Evolutionary conservation across 352 stramenopile genomes (phyloP).

Genomic region (Phytopythium litorale): DNA sequence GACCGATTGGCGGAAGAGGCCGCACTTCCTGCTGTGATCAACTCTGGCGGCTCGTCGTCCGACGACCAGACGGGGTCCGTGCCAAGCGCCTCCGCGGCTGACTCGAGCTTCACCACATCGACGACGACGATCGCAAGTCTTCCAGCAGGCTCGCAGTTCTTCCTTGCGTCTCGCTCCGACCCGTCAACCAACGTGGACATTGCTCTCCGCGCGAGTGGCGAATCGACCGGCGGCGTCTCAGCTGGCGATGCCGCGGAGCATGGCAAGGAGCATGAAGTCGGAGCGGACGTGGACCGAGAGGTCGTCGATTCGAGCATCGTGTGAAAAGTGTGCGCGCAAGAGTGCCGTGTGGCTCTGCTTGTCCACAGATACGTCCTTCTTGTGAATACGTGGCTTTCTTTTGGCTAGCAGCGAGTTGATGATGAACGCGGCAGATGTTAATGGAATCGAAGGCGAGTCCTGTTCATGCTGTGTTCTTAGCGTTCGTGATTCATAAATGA

Average conservation of each 20-base stretch:
- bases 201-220: not conserved
- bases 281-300: not conserved
- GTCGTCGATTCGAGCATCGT: not conserved
- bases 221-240: not conserved
- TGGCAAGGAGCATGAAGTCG: slow-evolving; percentile 3
- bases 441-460: not conserved
- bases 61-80: slow-evolving; percentile 15
- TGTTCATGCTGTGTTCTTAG: not conserved
- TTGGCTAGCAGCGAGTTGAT: not conserved
- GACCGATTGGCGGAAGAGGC: slow-evolving; percentile 34
- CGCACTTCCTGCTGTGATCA: slow-evolving; percentile 14
- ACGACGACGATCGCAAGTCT: slow-evolving; percentile 17
- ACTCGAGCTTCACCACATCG: slow-evolving; percentile 12
- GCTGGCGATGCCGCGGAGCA: not conserved
- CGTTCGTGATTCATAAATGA: slow-evolving; percentile 1
- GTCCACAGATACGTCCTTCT: not conserved
- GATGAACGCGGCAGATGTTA: not conserved
- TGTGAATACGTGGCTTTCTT: not conserved
- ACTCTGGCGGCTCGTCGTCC: slow-evolving; percentile 14
- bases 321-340: not conserved
- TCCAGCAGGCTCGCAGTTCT: slow-evolving; percentile 24
- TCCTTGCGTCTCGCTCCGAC: slow-evolving; percentile 25
- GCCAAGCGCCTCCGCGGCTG: slow-evolving; percentile 3
- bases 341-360: not conserved
- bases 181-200: not conserved